Base-by-base conservation (phyloP, 2,329 filamentous ascomycete genomes). In the Passalora sequoiae region DNA sequence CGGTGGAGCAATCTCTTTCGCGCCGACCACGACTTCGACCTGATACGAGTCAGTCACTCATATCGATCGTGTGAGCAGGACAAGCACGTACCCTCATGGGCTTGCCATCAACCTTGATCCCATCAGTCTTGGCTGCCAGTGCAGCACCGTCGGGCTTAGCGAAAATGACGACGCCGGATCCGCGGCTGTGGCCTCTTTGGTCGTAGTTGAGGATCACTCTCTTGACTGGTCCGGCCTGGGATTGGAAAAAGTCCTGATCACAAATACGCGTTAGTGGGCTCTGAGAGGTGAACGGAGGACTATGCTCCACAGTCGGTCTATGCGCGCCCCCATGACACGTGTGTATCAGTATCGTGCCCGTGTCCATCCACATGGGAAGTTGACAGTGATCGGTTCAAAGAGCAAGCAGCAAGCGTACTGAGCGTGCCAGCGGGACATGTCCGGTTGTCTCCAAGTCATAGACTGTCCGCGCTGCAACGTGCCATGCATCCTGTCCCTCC, bases 221-320 rank as follows among this genome's bases (percentile, higher is more conserved):
- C 78, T 94, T 96, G 70, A 97, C 86, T 53, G 85, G 80, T 57
- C 89, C 91, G 66, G 95, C 81, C 60, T 86, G 84, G 64, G 87
- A 84, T 63, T 76, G 72, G 69, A 98, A 97, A 71, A 97, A 98
- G 73, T 98, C 92, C 92, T 98, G 88, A 69, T 72, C 46, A 51
- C 49, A 50, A n/a, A 43, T 37, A 44, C 44, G 49, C 69, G 82
- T 88, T 80, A 88, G 84, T 86, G 62, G 64, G 70, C 46, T 47
- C 50, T 51, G 40, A 43, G 39, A 35, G 24, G 38, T 17, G 19
- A 36, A 45, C 28, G 10, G 10, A 7, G 32, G 21, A 22, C 3
- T 22, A 35, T 16, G 29, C 37, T 27, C 20, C 42, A 27, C 8
- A 33, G 27, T 20, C 27, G 20, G 35, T 17, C 17, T 39, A 25